Conservation (phyloP, 371 early-diverging fungal species). For the Mucor velutinosus region DNA sequence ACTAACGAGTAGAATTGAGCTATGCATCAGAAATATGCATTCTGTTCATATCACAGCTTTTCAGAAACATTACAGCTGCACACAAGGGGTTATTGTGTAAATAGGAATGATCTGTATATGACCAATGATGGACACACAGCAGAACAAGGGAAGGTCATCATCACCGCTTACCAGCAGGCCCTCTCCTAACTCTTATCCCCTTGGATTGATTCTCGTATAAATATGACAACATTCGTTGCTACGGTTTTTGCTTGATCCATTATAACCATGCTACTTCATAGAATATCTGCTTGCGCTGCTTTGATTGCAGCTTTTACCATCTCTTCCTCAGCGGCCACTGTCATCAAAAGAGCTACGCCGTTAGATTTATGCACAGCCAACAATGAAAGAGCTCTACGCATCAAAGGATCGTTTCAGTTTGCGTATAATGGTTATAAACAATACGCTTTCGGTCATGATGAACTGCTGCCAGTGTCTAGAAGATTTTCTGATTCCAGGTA, state of each 20-base stretch:
- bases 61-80: not conserved
- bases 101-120: not conserved
- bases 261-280: not conserved
- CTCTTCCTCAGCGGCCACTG: not conserved
- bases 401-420: constrained; percentile 53
- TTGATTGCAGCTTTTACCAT: not conserved
- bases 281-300: not conserved
- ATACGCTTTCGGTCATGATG: constrained; percentile 54
- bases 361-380: not conserved
- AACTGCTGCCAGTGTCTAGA: constrained; percentile 43
- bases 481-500: constrained; percentile 38
- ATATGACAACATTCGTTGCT: not conserved
- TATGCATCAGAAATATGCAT: not conserved
- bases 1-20: not conserved
- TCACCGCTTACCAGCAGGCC: not conserved
- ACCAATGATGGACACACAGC: not conserved
- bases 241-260: not conserved
- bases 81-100: not conserved
- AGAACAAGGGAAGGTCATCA: not conserved
- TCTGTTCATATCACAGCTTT: not conserved
- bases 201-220: not conserved
- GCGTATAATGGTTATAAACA: constrained; percentile 74
- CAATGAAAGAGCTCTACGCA: constrained; percentile 15
- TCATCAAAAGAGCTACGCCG: not conserved
- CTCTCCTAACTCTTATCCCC: not conserved